Conservation (phyloP, 2,329 filamentous ascomycete species). For the Zymoseptoria ardabiliae region DNA sequence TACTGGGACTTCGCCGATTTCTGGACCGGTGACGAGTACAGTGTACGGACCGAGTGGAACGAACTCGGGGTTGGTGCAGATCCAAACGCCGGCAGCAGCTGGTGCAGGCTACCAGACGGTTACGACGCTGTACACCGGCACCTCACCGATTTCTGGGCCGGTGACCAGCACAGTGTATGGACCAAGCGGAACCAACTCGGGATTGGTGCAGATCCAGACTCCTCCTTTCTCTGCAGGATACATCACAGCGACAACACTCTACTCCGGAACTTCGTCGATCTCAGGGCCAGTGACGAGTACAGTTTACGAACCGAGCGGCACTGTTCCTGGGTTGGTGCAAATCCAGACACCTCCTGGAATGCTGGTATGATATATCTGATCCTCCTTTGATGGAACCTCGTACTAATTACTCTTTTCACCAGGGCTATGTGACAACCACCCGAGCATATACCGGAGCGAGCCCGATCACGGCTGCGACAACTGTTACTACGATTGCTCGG, state of each 20-base stretch:
- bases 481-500: neutral
- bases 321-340: constrained; percentile 6
- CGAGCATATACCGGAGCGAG: neutral
- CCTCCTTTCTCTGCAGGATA: neutral
- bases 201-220: constrained; percentile 7
- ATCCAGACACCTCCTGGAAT: constrained; percentile 4
- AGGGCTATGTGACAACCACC: neutral
- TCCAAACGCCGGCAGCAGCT: constrained; percentile 5
- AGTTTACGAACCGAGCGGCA: constrained; percentile 4
- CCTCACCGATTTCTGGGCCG: constrained; percentile 1
- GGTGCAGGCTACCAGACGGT: neutral
- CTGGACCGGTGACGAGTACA: constrained; percentile 5
- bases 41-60: constrained; percentile 5
- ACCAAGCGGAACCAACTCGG: constrained; percentile 5
- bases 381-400: neutral
- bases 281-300: constrained; percentile 7
- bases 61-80: constrained; percentile 5
- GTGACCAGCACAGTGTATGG: constrained; percentile 6
- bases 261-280: constrained; percentile 4
- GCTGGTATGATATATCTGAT: neutral
- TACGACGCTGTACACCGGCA: constrained; percentile 4
- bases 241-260: constrained; percentile 1
- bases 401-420: neutral
- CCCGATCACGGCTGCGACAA: neutral
- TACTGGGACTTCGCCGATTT: constrained; percentile 5